phyloP scores from a whole-genome alignment of 148 eudicot species.

The Fallopia convolvulus region DNA sequence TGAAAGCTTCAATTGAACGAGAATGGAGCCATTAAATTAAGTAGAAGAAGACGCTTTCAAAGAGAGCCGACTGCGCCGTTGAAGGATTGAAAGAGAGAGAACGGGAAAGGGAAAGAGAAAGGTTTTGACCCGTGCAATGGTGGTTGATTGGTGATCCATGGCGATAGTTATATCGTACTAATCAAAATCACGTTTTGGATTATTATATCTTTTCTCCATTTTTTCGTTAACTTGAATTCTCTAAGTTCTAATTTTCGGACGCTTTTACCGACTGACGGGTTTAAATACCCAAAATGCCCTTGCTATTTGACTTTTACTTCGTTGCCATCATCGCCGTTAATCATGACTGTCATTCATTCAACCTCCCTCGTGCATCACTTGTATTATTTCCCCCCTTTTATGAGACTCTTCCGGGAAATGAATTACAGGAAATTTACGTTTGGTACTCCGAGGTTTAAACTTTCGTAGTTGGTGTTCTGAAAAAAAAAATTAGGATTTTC shows the following conservation, averaged over 20 bases:
- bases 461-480: too few species aligned
- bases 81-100: neutral
- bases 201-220: neutral
- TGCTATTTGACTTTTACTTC: neutral
- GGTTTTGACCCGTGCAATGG: neutral
- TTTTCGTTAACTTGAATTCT: neutral
- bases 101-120: slow-evolving; percentile 2
- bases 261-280: neutral
- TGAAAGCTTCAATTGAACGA: neutral
- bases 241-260: neutral
- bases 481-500: too few species aligned
- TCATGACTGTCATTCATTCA: neutral
- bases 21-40: neutral
- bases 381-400: too few species aligned
- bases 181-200: neutral
- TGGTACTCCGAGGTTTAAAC: too few species aligned
- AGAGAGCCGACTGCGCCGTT: neutral
- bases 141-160: neutral
- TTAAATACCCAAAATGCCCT: neutral
- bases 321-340: neutral
- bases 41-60: neutral
- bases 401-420: too few species aligned
- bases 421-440: too few species aligned
- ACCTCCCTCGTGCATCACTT: neutral
- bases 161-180: neutral